phyloP scores from a whole-genome alignment of 2,329 filamentous ascomycete species.

The Eutypa lata region DNA sequence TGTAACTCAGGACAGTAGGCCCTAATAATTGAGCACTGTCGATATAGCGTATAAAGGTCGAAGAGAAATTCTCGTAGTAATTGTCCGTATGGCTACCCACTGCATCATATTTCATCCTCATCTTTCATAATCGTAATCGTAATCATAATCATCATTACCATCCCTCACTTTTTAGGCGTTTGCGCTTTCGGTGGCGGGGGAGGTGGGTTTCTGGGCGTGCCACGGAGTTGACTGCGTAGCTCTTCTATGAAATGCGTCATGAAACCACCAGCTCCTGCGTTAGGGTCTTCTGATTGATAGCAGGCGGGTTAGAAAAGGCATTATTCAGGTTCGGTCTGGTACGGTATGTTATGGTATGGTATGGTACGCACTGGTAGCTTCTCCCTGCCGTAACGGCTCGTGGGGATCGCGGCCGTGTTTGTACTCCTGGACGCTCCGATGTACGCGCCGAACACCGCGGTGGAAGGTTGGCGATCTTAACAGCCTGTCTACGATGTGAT shows the following conservation, averaged over 20 bases:
- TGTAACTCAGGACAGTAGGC: no score
- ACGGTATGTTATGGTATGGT: conserved; percentile 6
- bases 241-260: conserved; percentile 48
- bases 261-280: conserved; percentile 29
- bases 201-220: conserved; percentile 39
- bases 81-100: no score
- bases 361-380: conserved; percentile 45
- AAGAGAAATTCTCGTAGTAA: background rate
- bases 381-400: conserved; percentile 48
- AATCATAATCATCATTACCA: no score
- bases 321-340: background rate
- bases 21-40: no score
- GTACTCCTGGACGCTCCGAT: conserved; percentile 46
- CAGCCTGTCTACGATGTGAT: conserved; percentile 32
- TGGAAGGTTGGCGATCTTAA: conserved; percentile 51
- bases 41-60: no score
- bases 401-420: conserved; percentile 47
- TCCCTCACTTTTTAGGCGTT: conserved; percentile 21
- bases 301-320: conserved; percentile 16
- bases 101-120: conserved; percentile 2
- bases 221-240: conserved; percentile 46
- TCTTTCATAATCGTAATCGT: no score
- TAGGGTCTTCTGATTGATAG: conserved; percentile 28
- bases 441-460: conserved; percentile 49
- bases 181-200: conserved; percentile 7